Percentiles rank a stretch among this genome's conserved stretches.
phyloP scores from a whole-genome alignment of 2,329 filamentous ascomycete species.

The Nigrograna mackinnonii region DNA sequence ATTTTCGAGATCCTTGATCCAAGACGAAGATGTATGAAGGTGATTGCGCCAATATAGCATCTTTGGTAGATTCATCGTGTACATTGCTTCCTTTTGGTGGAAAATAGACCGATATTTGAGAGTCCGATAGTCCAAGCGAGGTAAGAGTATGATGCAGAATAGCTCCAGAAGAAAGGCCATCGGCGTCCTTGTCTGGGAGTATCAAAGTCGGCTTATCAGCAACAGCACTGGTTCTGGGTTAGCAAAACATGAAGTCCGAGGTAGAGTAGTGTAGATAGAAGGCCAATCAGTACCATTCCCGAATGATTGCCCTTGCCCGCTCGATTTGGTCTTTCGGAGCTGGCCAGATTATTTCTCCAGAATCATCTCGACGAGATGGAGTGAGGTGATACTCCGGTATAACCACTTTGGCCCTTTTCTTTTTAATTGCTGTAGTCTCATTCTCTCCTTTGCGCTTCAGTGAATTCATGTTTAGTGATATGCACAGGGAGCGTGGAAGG shows the following conservation, averaged over 20 bases:
- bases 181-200: slow-evolving; percentile 71
- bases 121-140: slow-evolving; percentile 58
- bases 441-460: slow-evolving; percentile 35
- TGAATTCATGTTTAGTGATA: no score
- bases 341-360: slow-evolving; percentile 62
- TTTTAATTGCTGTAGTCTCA: slow-evolving; percentile 13
- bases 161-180: slow-evolving; percentile 66
- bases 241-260: background rate
- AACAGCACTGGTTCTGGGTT: slow-evolving; percentile 47
- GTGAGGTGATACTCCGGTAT: slow-evolving; percentile 37
- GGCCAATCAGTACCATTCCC: slow-evolving; percentile 54
- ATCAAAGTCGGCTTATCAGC: slow-evolving; percentile 60
- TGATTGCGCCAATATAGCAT: slow-evolving; percentile 52
- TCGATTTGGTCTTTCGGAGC: slow-evolving; percentile 61
- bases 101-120: slow-evolving; percentile 61
- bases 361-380: slow-evolving; percentile 24
- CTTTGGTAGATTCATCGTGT: slow-evolving; percentile 58
- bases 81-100: slow-evolving; percentile 63
- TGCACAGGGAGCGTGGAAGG: no score
- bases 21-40: slow-evolving; percentile 66
- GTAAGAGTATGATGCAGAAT: slow-evolving; percentile 65
- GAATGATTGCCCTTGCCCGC: slow-evolving; percentile 59
- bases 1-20: slow-evolving; percentile 65
- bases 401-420: slow-evolving; percentile 28
- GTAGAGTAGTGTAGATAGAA: background rate